phyloP scores from a whole-genome alignment of 75 land plant genomes.

The Isoetes taiwanensis region DNA sequence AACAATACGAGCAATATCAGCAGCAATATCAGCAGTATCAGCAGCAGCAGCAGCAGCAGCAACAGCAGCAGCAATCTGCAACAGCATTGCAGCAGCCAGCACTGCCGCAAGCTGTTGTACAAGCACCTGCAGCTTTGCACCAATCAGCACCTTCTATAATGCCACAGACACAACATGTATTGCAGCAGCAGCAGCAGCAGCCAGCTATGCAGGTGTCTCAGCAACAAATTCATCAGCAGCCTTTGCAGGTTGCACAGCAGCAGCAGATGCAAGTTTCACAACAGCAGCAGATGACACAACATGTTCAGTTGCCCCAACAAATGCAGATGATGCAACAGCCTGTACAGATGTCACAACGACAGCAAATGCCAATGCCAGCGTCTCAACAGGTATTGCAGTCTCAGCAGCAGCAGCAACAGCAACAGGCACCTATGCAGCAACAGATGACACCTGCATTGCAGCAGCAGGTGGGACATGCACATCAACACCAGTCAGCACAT shows the following conservation, averaged over 20 bases:
- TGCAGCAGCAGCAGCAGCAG: constrained; percentile 17
- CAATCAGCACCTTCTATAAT: no score
- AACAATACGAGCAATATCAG: constrained; percentile 44
- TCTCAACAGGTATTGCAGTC: background rate
- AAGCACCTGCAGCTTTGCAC: no score
- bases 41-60: constrained; percentile 18
- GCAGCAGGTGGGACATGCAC: no score
- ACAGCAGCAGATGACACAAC: no score
- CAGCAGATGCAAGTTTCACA: constrained; percentile 14
- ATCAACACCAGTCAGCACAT: no score
- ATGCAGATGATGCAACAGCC: constrained; percentile 9
- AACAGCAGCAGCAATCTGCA: no score
- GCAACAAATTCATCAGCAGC: constrained; percentile 21
- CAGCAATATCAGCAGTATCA: constrained; percentile 27
- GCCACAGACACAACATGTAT: constrained; percentile 16
- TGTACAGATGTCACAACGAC: background rate
- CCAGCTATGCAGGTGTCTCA: constrained; percentile 17
- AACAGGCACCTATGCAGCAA: constrained; percentile 1
- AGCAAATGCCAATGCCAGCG: background rate
- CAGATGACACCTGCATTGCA: no score
- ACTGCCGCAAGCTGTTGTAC: no score
- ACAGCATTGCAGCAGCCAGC: no score
- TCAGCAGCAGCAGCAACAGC: constrained; percentile 10
- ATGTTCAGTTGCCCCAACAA: no score
- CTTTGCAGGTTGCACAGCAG: constrained; percentile 11